Percentiles rank a stretch among this genome's conserved stretches.
Evolutionary conservation across 192 early-diverging fungal genomes (phyloP).

Genomic region (Neocallimastix lanati): DNA sequence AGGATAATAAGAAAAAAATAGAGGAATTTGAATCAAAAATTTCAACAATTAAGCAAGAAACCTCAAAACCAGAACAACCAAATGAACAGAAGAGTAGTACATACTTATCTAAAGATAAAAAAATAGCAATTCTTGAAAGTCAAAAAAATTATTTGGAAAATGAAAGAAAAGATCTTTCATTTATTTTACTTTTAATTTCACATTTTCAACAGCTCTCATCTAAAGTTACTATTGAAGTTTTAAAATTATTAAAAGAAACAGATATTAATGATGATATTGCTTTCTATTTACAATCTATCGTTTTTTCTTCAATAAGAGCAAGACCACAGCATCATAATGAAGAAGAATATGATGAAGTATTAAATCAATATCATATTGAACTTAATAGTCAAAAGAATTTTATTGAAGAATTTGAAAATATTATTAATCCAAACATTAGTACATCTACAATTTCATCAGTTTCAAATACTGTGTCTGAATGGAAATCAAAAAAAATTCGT

Average conservation of each 20-base stretch:
- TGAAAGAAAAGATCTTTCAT: neutral
- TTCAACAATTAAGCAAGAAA: constrained; percentile 17
- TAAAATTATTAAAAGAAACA: neutral
- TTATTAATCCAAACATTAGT: neutral
- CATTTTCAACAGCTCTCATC: neutral
- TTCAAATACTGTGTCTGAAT: neutral
- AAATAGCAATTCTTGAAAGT: neutral
- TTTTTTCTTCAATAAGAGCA: neutral
- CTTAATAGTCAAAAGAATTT: neutral
- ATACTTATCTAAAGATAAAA: neutral
- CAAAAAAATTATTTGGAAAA: neutral
- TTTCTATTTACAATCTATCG: neutral
- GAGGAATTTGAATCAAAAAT: constrained; percentile 11
- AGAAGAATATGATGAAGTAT: neutral
- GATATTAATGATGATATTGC: neutral
- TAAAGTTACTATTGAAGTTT: neutral
- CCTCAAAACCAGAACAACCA: neutral
- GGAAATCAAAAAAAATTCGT: neutral
- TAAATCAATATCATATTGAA: neutral
- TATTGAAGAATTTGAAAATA: neutral
- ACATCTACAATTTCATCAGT: neutral
- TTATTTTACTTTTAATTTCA: neutral
- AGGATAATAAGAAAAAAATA: constrained; percentile 22
- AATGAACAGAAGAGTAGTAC: neutral
- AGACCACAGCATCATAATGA: neutral